These are phyloP conservation scores for Xylariomycetidae sp. DNA, from an alignment of 2,329 filamentous ascomycete species.

Conservation along the genomic window DNA sequence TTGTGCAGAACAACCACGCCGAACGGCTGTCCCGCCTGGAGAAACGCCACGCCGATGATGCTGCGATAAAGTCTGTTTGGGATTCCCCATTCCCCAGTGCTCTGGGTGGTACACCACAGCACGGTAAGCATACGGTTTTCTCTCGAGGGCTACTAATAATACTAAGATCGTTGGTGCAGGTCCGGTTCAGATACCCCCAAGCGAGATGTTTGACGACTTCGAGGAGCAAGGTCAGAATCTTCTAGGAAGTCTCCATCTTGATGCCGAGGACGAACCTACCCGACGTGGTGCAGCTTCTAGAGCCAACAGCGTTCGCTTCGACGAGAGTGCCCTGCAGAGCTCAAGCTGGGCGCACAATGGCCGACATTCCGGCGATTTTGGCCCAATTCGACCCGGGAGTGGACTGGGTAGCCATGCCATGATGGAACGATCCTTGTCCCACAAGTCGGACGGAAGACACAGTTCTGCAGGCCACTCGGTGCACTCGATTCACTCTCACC, in stretches of 20 bases:
- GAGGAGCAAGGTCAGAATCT: conserved; percentile 81
- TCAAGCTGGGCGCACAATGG: conserved; percentile 79
- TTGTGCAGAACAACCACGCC: conserved; percentile 57
- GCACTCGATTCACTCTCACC: conserved; percentile 56
- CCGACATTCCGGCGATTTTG: conserved; percentile 78
- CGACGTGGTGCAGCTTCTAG: conserved; percentile 82
- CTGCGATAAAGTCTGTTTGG: conserved; percentile 81
- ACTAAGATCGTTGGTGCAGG: too few species aligned
- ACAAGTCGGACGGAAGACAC: conserved; percentile 92
- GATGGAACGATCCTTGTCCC: conserved; percentile 86
- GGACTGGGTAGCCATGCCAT: conserved; percentile 73
- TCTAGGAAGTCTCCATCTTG: conserved; percentile 76
- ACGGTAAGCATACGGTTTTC: too few species aligned
- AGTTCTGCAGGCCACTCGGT: conserved; percentile 87
- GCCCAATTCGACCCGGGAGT: conserved; percentile 71
- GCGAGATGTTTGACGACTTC: conserved; percentile 83
- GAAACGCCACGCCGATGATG: conserved; percentile 64
- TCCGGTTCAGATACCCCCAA: conserved; percentile 71
- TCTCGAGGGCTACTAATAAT: too few species aligned
- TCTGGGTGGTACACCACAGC: conserved; percentile 76
- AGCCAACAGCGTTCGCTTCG: conserved; percentile 95
- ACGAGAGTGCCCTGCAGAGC: conserved; percentile 88
- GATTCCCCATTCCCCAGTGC: conserved; percentile 88
- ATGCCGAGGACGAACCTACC: conserved; percentile 80
- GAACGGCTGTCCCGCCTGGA: conserved; percentile 59